Conservation (phyloP, 176 grass and related monocot species). For the Alloteropsis semialata region DNA sequence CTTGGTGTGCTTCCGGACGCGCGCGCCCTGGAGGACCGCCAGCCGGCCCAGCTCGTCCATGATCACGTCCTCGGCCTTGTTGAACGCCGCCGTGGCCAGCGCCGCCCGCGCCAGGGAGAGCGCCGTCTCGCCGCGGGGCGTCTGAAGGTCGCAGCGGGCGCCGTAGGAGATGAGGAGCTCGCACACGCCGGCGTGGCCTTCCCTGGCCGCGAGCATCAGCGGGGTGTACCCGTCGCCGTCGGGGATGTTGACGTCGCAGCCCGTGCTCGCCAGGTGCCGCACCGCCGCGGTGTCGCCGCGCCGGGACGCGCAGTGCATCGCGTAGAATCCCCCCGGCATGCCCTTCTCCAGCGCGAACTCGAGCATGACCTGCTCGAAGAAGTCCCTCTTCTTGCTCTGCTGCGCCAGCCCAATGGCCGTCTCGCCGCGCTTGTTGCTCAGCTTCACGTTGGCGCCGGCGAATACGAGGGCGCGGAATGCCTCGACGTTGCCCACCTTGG, state of each 20-base stretch:
- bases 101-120: conserved; percentile 68
- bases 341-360: conserved; percentile 92
- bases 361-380: conserved; percentile 96
- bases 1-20: conserved; percentile 83
- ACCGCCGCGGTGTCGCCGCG: conserved; percentile 59
- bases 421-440: conserved; percentile 54
- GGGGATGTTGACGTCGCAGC: conserved; percentile 65
- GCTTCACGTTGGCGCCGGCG: conserved; percentile 63
- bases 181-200: conserved; percentile 66
- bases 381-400: conserved; percentile 73
- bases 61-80: conserved; percentile 68
- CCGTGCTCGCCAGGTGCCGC: conserved; percentile 48
- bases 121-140: conserved; percentile 65
- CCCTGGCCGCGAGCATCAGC: conserved; percentile 82
- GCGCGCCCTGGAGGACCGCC: conserved; percentile 52
- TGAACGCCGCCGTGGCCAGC: conserved; percentile 28
- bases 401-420: conserved; percentile 58
- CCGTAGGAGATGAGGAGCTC: conserved; percentile 71
- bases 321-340: conserved; percentile 65
- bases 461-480: conserved; percentile 78
- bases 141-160: conserved; percentile 52
- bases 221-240: conserved; percentile 85
- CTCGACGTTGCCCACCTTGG: conserved; percentile 66
- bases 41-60: conserved; percentile 71
- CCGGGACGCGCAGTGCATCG: conserved; percentile 74